A percentile compares a stretch with the other conserved stretches of the same genome.
These are phyloP conservation scores for Nemania sp. DNA, from an alignment of 2,329 filamentous ascomycete genomes.

Conservation along the genomic window DNA sequence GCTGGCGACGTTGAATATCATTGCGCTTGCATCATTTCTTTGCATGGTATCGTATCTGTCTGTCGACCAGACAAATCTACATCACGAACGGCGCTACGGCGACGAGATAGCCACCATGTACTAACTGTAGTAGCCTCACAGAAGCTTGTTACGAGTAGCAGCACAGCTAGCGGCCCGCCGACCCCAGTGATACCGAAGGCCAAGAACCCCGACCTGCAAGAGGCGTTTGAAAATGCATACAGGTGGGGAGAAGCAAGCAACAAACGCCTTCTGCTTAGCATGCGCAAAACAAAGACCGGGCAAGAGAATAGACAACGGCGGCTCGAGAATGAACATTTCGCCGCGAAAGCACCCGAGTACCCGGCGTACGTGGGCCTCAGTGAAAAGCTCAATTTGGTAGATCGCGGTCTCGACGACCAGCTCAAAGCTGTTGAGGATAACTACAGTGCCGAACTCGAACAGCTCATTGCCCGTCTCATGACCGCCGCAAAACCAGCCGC, in stretches of 20 bases:
- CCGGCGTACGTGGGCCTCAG: conserved; percentile 31
- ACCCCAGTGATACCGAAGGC: conserved; percentile 25
- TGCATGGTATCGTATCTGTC: background rate
- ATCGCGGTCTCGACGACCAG: conserved; percentile 30
- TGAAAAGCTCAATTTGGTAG: conserved; percentile 22
- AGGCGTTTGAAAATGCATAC: conserved; percentile 28
- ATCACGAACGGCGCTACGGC: background rate
- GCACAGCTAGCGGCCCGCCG: background rate
- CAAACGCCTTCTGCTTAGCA: conserved; percentile 16
- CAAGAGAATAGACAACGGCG: conserved; percentile 11
- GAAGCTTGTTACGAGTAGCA: conserved; percentile 8
- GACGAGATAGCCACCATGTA: background rate
- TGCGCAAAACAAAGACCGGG: conserved; percentile 6
- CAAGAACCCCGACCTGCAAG: conserved; percentile 35
- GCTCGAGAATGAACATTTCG: conserved; percentile 21
- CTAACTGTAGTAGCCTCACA: conserved; percentile 16
- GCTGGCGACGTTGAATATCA: no score
- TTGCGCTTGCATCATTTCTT: background rate
- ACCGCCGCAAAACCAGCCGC: conserved; percentile 10
- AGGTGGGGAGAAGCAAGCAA: conserved; percentile 18
- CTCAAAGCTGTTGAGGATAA: conserved; percentile 24
- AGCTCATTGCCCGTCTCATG: conserved; percentile 20
- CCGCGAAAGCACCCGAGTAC: conserved; percentile 27
- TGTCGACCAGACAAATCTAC: background rate
- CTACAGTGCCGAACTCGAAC: conserved; percentile 28